Conservation (phyloP, 2,329 filamentous ascomycete genomes). For the Kalaharituber pfeilii region DNA sequence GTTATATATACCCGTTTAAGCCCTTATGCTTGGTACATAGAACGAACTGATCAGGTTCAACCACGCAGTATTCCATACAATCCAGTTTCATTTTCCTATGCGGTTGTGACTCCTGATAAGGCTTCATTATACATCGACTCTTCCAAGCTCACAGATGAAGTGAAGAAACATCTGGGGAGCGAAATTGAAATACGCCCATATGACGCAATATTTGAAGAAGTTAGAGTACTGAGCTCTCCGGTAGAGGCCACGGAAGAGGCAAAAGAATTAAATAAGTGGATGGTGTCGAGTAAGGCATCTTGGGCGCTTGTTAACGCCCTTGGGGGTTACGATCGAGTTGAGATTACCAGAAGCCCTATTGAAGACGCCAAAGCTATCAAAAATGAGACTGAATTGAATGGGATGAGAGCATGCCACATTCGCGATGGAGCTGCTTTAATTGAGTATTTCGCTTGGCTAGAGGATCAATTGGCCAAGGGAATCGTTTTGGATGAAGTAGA, state of each 20-base stretch:
- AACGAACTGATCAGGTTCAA: conserved; percentile 1
- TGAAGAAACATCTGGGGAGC: conserved; percentile 49
- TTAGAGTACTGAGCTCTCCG: conserved; percentile 33
- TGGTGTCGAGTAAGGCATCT: conserved; percentile 75
- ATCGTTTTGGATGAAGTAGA: conserved; percentile 67
- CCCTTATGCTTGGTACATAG: too few species aligned
- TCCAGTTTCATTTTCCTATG: conserved; percentile 96
- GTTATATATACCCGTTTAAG: conserved; percentile 18
- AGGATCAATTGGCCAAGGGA: conserved; percentile 62
- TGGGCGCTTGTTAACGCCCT: conserved; percentile 82
- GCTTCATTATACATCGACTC: conserved; percentile 74
- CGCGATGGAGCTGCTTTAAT: conserved; percentile 80
- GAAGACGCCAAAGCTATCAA: conserved; percentile 88
- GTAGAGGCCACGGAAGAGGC: conserved; percentile 27
- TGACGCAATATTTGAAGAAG: conserved; percentile 57
- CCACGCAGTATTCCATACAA: conserved; percentile 66
- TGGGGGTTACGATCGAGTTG: conserved; percentile 68
- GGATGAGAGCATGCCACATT: conserved; percentile 87
- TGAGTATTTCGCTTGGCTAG: conserved; percentile 92
- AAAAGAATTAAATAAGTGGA: conserved; percentile 44
- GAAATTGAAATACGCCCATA: conserved; percentile 67
- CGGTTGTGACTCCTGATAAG: conserved; percentile 58
- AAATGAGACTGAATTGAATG: conserved; percentile 72
- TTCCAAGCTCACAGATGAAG: conserved; percentile 53
- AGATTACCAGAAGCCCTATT: conserved; percentile 73